phyloP scores from a whole-genome alignment of 2,329 filamentous ascomycete genomes.

The Penicillium sp. region DNA sequence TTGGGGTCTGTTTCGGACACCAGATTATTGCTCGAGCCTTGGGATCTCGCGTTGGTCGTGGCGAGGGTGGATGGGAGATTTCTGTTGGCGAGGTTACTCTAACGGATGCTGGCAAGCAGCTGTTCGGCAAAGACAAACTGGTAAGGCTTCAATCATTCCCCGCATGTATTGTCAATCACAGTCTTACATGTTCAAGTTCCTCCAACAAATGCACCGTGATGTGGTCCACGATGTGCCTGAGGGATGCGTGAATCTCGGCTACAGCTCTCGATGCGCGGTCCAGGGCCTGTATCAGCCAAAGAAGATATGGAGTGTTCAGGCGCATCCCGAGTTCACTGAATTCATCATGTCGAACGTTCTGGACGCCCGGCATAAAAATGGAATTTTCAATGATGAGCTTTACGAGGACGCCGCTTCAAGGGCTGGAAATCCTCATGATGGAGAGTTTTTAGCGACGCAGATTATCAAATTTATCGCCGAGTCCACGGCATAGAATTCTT shows the following conservation, averaged over 20 bases:
- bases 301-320: constrained; percentile 50
- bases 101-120: constrained; percentile 45
- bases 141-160: constrained; percentile 16
- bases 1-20: constrained; percentile 56
- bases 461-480: constrained; percentile 27
- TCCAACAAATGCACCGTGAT: constrained; percentile 56
- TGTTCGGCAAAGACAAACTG: constrained; percentile 41
- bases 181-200: constrained; percentile 19
- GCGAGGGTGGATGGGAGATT: constrained; percentile 51
- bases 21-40: constrained; percentile 54
- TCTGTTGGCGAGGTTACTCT: constrained; percentile 49
- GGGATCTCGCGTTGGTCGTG: constrained; percentile 43
- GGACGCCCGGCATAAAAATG: constrained; percentile 25
- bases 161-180: background rate
- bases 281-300: constrained; percentile 51
- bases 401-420: constrained; percentile 27
- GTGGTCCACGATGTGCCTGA: constrained; percentile 48
- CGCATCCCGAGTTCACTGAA: constrained; percentile 54
- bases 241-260: constrained; percentile 48
- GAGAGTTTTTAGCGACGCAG: constrained; percentile 23
- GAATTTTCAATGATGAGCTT: constrained; percentile 30
- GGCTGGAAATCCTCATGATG: constrained; percentile 28
- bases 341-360: constrained; percentile 43
- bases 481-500: constrained; percentile 2
- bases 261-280: constrained; percentile 47